Base-by-base conservation (phyloP, 768 basidiomycete genomes). In the Pleurotus tuber-regium region DNA sequence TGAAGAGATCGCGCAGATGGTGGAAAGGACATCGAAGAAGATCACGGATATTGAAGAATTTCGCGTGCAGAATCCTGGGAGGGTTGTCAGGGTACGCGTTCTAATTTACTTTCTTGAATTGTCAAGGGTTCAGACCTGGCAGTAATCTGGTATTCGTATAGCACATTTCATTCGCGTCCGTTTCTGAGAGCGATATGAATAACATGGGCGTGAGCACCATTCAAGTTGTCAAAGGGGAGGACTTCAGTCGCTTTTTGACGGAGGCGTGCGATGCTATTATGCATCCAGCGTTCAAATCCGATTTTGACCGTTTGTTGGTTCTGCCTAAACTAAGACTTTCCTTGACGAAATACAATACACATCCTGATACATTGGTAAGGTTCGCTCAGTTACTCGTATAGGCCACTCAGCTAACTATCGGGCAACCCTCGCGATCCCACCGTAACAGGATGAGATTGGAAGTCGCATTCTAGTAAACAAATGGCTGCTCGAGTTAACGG, bases 51-150 rank as follows among this genome's bases (percentile, higher is more conserved):
- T 48, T 14, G 46, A 48, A 31, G 46, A 48, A 14, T 48, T 48
- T 31, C 46, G 46, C 25, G 46, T 18, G 16, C 29, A 48, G 46
- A 48, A 48, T 48, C 46, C 46, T 23, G 46, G 46, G n/a, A 29
- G 46, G 14, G 29, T 48, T 14, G 35, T 35, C 21, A 48, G 46
- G 46, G 46, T 48, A 21, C 46, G 46, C 29, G 7, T 25, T 21
- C 7, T 19, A 8, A 42, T 21, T 12, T 31, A 31, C 44, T 48
- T 48, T 21, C 29, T 18, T 18, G 31, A 33, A 29, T 19, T 18
- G 12, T 4, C 30, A n/a, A 19, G 11, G 21, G 18, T 4, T 16
- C 9, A n/a, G n/a, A n/a, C n/a, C n/a, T n/a, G n/a, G n/a, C n/a
- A n/a, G n/a, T n/a, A n/a, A n/a, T n/a, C n/a, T n/a, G n/a, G n/a